Conservation (phyloP, 441 rosid genomes). For the Populus trichocarpa region DNA sequence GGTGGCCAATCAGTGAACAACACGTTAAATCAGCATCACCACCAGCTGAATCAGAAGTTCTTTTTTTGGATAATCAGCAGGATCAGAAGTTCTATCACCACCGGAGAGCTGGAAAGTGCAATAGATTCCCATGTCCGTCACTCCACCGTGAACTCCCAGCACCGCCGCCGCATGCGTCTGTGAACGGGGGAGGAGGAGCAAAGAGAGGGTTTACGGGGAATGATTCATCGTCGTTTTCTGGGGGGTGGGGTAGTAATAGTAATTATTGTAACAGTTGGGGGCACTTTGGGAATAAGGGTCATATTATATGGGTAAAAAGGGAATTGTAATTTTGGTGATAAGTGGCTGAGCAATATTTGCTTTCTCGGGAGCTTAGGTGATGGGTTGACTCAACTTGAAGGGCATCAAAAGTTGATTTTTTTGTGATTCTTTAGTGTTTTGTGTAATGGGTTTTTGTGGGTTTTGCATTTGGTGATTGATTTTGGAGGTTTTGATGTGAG, state of each 20-base stretch:
- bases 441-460: neutral
- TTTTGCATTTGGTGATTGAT: conserved; percentile 7
- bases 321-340: no score
- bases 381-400: no score
- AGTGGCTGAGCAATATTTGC: no score
- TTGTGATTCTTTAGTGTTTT: no score
- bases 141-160: conserved; percentile 70
- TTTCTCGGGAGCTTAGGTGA: no score
- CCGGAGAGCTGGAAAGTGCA: conserved; percentile 56
- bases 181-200: conserved; percentile 27
- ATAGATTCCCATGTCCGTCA: conserved; percentile 37
- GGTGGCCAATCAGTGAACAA: conserved; percentile 39
- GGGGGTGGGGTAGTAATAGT: no score
- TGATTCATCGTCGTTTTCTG: conserved; percentile 8
- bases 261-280: no score
- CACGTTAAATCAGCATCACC: conserved; percentile 4
- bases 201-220: conserved; percentile 64
- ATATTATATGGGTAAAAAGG: no score
- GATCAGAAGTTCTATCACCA: conserved; percentile 72
- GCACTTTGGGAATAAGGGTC: no score
- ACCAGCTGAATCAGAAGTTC: conserved; percentile 44
- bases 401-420: no score
- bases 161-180: conserved; percentile 9
- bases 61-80: no score
- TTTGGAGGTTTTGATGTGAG: conserved; percentile 8